Evolutionary conservation across 495 filamentous ascomycete genomes (phyloP).

Genomic region (Podospora anserina): DNA sequence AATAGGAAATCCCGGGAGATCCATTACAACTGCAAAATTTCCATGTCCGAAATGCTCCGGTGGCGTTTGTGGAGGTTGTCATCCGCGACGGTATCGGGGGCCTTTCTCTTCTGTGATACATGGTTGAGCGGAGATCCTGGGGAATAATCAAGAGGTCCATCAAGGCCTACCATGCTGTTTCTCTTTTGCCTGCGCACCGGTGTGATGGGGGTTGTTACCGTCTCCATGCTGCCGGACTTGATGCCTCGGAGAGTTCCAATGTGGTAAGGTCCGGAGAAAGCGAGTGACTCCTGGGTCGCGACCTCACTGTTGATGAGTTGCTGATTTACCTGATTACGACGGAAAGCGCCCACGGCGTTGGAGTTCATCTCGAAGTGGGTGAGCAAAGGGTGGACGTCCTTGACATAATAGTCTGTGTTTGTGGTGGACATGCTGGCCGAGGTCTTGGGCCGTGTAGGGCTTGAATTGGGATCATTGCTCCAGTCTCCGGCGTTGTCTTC

Average conservation of each 20-base stretch:
- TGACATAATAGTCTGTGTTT: slow-evolving; percentile 24
- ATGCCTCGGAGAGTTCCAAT: slow-evolving; percentile 51
- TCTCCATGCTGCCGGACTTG: slow-evolving; percentile 53
- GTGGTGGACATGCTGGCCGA: slow-evolving; percentile 53
- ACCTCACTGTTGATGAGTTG: slow-evolving; percentile 62
- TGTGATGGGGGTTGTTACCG: slow-evolving; percentile 54
- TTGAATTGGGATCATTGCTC: slow-evolving; percentile 45
- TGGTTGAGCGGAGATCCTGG: slow-evolving; percentile 41
- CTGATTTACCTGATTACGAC: slow-evolving; percentile 71
- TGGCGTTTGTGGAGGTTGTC: slow-evolving; percentile 47
- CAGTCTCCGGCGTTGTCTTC: slow-evolving; percentile 47
- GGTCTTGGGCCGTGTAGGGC: slow-evolving; percentile 52
- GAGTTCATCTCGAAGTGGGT: slow-evolving; percentile 63
- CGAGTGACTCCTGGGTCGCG: slow-evolving; percentile 50
- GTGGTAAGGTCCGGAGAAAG: slow-evolving; percentile 51
- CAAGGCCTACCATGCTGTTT: slow-evolving; percentile 21
- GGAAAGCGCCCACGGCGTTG: slow-evolving; percentile 72
- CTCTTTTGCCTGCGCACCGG: slow-evolving; percentile 50
- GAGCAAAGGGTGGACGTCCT: slow-evolving; percentile 46
- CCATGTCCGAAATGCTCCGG: slow-evolving; percentile 47
- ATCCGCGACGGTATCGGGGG: slow-evolving; percentile 33
- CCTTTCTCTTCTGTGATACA: slow-evolving; percentile 49
- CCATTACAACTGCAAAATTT: slow-evolving; percentile 25
- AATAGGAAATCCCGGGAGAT: neutral
- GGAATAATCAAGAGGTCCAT: slow-evolving; percentile 28